Evolutionary conservation across 352 stramenopile species (phyloP), one percentile per base, ranked within the genome.

Genomic region (Globisporangium perplexum): DNA sequence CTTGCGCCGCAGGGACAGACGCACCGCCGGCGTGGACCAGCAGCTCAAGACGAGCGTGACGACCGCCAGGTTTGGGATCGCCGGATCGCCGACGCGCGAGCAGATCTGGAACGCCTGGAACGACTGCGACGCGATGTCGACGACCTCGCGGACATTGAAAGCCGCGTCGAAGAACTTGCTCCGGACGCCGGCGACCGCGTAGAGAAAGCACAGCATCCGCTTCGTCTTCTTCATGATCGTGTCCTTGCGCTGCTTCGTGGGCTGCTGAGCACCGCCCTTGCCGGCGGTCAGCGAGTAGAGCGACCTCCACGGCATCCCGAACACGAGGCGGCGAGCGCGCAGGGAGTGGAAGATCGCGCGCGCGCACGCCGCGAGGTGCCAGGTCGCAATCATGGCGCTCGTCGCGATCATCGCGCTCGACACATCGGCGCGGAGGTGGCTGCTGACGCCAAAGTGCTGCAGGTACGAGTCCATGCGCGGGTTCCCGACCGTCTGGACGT

Each of bases 71-170:
- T 46, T 47, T 31, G 64, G 60, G 8, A 72, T 47, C 33, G 33
- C 36, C 1, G 12, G 33, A 23, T 47, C 47, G 0, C 50, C 44
- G 12, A 73, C 7, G 6, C 60, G 50, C 4, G 55, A 53, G 33
- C 59, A 66, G 24, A 58, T 62, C 47, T 50, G 50, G 26, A 71
- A 66, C 12, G 42, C 52, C 50, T 69, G 66, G 38, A 64, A 69
- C 0, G 60, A 66, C 46, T 74, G 62, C 2, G 59, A 60, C 20
- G 49, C 53, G 11, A 62, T 45, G 36, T 66, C 59, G 12, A 74
- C 22, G 6, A 58, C 42, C 38, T 69, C 62, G 15, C 66, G 62
- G 1, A 59, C 15, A 3, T 56, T 42, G 22, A 66, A 66, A 3
- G 63, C 44, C 24, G 53, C 57, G 12, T 47, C 56, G 20, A 71